A percentile compares a stretch with the other conserved stretches of the same genome.
phyloP scores from a whole-genome alignment of 2,329 filamentous ascomycete genomes.

The Annulohypoxylon truncatum region DNA sequence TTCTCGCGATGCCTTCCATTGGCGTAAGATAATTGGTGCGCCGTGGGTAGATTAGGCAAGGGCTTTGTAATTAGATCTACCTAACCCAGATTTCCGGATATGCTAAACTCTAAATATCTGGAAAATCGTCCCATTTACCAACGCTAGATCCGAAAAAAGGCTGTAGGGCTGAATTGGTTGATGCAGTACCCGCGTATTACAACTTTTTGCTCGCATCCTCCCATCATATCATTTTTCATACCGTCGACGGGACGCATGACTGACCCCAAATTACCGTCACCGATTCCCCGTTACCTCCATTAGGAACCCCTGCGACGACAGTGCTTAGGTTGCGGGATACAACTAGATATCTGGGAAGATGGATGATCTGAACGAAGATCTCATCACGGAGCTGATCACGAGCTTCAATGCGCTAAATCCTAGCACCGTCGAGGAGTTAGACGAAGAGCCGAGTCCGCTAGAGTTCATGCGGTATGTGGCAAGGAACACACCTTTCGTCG shows the following conservation, averaged over 20 bases:
- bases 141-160: conserved; percentile 26
- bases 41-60: conserved; percentile 35
- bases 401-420: conserved; percentile 80
- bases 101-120: conserved; percentile 18
- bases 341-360: conserved; percentile 8
- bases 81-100: conserved; percentile 23
- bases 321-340: not conserved
- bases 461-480: conserved; percentile 84
- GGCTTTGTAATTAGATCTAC: conserved; percentile 34
- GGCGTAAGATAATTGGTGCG: conserved; percentile 37
- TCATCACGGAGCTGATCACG: conserved; percentile 67
- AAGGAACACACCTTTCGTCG: conserved; percentile 78
- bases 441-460: conserved; percentile 75
- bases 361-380: conserved; percentile 49
- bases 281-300: not conserved
- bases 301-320: conserved; percentile 10
- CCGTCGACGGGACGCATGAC: conserved; percentile 1
- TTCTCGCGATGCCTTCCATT: conserved; percentile 39
- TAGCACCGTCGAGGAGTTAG: conserved; percentile 68
- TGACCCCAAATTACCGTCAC: conserved; percentile 19
- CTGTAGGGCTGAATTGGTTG: conserved; percentile 28
- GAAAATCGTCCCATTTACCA: conserved; percentile 15
- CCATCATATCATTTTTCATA: conserved; percentile 15
- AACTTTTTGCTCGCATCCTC: not conserved
- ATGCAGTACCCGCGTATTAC: not conserved